Percentiles rank a stretch among this genome's conserved stretches.
Conservation (phyloP, 352 stramenopile species). For the Phytophthora fragariaefolia region DNA sequence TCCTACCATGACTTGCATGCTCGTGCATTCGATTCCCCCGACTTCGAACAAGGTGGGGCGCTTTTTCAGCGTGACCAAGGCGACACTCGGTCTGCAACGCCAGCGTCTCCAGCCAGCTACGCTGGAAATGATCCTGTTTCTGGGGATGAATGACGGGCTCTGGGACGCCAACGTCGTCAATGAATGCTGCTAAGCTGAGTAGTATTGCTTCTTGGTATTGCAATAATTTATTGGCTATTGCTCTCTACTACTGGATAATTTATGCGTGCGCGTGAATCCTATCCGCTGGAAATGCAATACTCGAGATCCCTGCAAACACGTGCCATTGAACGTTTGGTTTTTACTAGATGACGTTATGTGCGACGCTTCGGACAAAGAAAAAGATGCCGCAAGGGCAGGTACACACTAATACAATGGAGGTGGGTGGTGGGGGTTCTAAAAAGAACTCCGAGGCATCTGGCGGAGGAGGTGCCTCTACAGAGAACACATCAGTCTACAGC, state of each 20-base stretch:
- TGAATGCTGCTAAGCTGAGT: not conserved
- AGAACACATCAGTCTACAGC: not conserved
- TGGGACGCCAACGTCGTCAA: not conserved
- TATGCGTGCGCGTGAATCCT: too few species aligned
- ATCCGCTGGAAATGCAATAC: too few species aligned
- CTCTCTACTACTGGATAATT: too few species aligned
- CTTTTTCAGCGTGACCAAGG: too few species aligned
- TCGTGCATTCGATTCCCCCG: too few species aligned
- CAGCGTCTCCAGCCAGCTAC: not conserved
- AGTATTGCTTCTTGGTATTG: too few species aligned
- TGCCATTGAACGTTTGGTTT: not conserved
- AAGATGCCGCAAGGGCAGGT: not conserved
- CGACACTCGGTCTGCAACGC: not conserved
- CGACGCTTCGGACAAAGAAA: not conserved
- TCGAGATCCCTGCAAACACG: too few species aligned
- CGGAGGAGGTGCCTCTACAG: not conserved
- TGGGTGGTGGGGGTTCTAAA: not conserved
- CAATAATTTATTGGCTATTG: too few species aligned
- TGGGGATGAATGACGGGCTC: not conserved
- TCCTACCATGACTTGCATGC: too few species aligned
- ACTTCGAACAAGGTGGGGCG: too few species aligned
- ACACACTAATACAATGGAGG: not conserved
- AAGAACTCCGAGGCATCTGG: not conserved
- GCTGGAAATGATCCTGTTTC: constrained; percentile 2
- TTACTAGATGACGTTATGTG: not conserved